These are phyloP conservation scores for Botrytis byssoidea DNA, from an alignment of 2,329 filamentous ascomycete genomes.

Conservation along the genomic window DNA sequence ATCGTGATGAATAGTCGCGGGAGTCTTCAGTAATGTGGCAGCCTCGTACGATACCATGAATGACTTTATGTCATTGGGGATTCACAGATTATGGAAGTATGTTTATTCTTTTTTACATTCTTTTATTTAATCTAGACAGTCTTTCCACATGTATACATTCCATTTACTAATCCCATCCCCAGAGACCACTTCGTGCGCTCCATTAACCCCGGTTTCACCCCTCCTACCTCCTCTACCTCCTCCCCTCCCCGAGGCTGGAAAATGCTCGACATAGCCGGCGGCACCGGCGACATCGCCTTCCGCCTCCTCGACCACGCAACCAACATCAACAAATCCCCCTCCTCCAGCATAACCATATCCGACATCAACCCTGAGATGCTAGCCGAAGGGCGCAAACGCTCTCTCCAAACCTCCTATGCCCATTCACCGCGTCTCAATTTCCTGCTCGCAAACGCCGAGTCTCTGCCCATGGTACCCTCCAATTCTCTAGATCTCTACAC, in stretches of 20 bases:
- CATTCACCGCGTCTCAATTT: conserved; percentile 66
- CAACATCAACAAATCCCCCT: conserved; percentile 72
- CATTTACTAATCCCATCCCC: background rate
- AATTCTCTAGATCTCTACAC: conserved; percentile 91
- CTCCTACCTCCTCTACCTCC: conserved; percentile 41
- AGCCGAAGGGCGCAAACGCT: conserved; percentile 78
- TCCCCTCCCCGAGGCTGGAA: conserved; percentile 53
- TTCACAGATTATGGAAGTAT: conserved; percentile 91
- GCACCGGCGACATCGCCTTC: conserved; percentile 97
- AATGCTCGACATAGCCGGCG: conserved; percentile 94
- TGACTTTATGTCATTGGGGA: conserved; percentile 96
- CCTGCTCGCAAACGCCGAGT: conserved; percentile 86
- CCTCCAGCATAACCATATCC: conserved; percentile 82
- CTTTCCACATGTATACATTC: background rate
- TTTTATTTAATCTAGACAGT: background rate
- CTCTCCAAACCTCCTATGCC: conserved; percentile 53
- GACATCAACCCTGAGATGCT: conserved; percentile 98
- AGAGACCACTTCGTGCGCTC: conserved; percentile 89
- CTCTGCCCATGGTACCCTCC: conserved; percentile 63
- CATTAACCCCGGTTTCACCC: conserved; percentile 64
- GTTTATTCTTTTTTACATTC: conserved; percentile 31
- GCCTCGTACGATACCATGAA: conserved; percentile 94
- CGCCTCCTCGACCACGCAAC: conserved; percentile 89
- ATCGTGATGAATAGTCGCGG: conserved; percentile 45
- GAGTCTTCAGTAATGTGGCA: conserved; percentile 93